Evolutionary conservation across 2,329 filamentous ascomycete species (phyloP), one percentile per base, ranked within the genome.

Genomic region (Fusarium gaditjirri): DNA sequence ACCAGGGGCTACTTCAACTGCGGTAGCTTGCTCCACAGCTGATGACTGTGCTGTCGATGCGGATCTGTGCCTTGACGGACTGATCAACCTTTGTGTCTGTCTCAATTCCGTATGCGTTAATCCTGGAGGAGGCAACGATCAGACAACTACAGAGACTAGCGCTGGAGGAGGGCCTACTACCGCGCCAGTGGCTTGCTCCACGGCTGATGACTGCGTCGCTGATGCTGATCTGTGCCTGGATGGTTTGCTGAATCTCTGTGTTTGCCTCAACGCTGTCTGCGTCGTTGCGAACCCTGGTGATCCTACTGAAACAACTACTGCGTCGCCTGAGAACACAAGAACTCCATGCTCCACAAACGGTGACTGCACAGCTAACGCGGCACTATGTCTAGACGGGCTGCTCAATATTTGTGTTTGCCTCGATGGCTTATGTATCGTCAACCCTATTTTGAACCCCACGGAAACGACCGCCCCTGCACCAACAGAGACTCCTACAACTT

Each of bases 201-300:
- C 61, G 3, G 33, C 43, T 2, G 44, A 50, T 4, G 63, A 66
- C 23, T 66, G 63, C 8, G 2, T 21, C 2, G 8, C 25, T 4
- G 13, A 66, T 31, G 12, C 25, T 2, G 53, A 10, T 5, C 35
- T 66, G 1, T 66, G 63, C 21, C 3, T 39, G 21, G 39, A 36
- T 9, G 56, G 21, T 7, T 7, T 65, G 2, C 6, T 66, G 13
- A 66, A 66, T 13, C 38, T 66, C 2, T 66, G 63, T 4, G 31
- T 31, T 11, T 66, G 63, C 6, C 27, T 65, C 3, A 43, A 65
- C 23, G 46, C 46, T 8, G 58, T 65, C 23, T 65, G 61, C 6
- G 23, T 64, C 0, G 49, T 52, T 21, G 13, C 49, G 27, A 53
- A 53, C 13, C 33, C 49, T 12, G 49, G 49, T 17, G 33, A 38